A percentile compares a stretch with the other conserved stretches of the same genome.
These are phyloP conservation scores for Fistulifera pelliculosa DNA, from an alignment of 108 stramenopile species.

Conservation along the genomic window DNA sequence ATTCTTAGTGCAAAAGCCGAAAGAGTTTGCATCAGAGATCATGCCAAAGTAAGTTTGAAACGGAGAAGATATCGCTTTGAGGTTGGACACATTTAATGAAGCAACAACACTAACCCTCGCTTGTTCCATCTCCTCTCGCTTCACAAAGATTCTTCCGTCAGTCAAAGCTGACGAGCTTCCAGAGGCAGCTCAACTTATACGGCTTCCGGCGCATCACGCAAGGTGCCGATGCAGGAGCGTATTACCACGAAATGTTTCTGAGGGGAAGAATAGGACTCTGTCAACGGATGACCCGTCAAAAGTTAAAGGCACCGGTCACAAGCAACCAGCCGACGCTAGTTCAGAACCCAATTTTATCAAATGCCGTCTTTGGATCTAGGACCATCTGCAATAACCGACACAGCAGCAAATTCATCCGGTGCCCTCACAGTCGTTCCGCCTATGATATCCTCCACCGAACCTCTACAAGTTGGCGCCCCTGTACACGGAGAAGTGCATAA, in stretches of 20 bases:
- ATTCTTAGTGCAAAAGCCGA: constrained; percentile 78
- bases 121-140: too few species aligned
- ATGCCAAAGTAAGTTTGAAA: constrained; percentile 66
- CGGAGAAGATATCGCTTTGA: not conserved
- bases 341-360: constrained; percentile 76
- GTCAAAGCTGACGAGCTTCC: constrained; percentile 75
- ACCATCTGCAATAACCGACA: not conserved
- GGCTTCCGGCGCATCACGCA: constrained; percentile 87
- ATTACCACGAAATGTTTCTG: constrained; percentile 42
- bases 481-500: too few species aligned
- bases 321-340: constrained; percentile 73
- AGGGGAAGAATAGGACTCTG: constrained; percentile 65
- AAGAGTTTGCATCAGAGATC: constrained; percentile 72
- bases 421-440: not conserved
- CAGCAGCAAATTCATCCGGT: not conserved
- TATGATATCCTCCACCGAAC: not conserved
- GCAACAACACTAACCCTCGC: constrained; percentile 6
- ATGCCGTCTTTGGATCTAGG: constrained; percentile 31
- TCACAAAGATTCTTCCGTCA: constrained; percentile 78
- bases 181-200: constrained; percentile 87
- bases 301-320: constrained; percentile 85
- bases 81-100: not conserved
- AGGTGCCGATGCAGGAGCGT: constrained; percentile 74
- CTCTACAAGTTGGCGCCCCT: too few species aligned
- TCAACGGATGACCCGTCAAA: constrained; percentile 76